Evolutionary conservation across 2,329 filamentous ascomycete species (phyloP), one percentile per base, ranked within the genome.

Genomic region (Pestalotiopsis sp.): DNA sequence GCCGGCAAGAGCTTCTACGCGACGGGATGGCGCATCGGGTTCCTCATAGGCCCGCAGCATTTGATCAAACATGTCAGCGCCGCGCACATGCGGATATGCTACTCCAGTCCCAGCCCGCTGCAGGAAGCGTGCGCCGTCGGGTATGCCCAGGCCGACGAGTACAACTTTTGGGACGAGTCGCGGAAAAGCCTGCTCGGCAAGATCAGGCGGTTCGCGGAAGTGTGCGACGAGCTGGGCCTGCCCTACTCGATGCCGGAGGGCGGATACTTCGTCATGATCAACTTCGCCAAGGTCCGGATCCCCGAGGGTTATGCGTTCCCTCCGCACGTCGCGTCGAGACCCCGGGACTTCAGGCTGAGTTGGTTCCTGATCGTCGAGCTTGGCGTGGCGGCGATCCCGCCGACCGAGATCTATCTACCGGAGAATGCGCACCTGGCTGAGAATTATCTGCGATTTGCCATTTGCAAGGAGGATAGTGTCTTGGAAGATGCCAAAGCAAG

Each of bases 181-280:
- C 59, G 27, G 17, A 6, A 27, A 14, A n/a, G 17, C 11, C 17
- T 61, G 59, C 17, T 11, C 14, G 36, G 23, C 59, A 61, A 61
- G 59, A 61, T 61, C 59, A 36, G n/a, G 17, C 20, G 59, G 25
- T 61, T 61, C 59, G n/a, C 59, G 3, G 59, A 61, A 14, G 59
- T 61, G 23, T 61, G 59, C 59, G 27, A 61, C 27, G 59, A 61
- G 25, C 59, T 38, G 59, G 27, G 59, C 27, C 36, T 61, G 59
- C 59, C 59, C 25, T 61, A 61, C 17, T 36, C 59, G 36, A 14
- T 23, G 20, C 59, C 59, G 3, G 17, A 61, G 59, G 59, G 59
- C 25, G 59, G 59, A n/a, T 61, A 61, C 14, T 61, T 61, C 25
- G 59, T 61, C 20, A 61, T 61, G 59, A 27, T 61, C 17, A 61